phyloP scores from a whole-genome alignment of 2,329 filamentous ascomycete genomes.

The Venturia pyrina region DNA sequence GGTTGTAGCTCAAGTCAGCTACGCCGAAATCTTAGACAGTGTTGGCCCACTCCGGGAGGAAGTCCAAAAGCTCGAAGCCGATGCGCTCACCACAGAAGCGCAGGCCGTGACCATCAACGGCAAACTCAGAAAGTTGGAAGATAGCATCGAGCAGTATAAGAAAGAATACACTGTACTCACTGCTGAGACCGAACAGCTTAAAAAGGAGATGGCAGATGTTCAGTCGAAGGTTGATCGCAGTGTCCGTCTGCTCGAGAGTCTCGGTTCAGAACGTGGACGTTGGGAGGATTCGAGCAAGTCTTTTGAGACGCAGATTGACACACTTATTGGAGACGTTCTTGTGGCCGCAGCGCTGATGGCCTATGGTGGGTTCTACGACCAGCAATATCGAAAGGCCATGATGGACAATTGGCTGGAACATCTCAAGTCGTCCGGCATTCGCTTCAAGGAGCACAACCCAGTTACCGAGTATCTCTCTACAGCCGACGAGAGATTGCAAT shows the following conservation, averaged over 20 bases:
- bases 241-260: slow-evolving; percentile 83
- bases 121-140: slow-evolving; percentile 72
- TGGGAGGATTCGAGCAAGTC: slow-evolving; percentile 98
- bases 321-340: slow-evolving; percentile 88
- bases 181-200: slow-evolving; percentile 95
- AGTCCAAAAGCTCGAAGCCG: slow-evolving; percentile 75
- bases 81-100: slow-evolving; percentile 84
- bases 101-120: slow-evolving; percentile 86
- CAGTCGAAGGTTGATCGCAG: slow-evolving; percentile 98
- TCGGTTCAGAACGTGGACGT: slow-evolving; percentile 83
- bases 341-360: slow-evolving; percentile 96
- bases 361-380: slow-evolving; percentile 93
- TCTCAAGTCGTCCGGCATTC: slow-evolving; percentile 82
- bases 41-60: slow-evolving; percentile 89
- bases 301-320: slow-evolving; percentile 96
- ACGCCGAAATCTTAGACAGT: slow-evolving; percentile 91
- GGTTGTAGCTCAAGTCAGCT: slow-evolving; percentile 93
- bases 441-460: slow-evolving; percentile 87
- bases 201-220: slow-evolving; percentile 89
- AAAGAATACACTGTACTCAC: slow-evolving; percentile 91
- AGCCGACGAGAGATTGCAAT: slow-evolving; percentile 85
- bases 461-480: slow-evolving; percentile 95
- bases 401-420: slow-evolving; percentile 96
- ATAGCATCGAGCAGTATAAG: slow-evolving; percentile 92
- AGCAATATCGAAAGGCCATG: slow-evolving; percentile 96